Conservation (phyloP, 345 rosid species). For the Eutrema japonicum region DNA sequence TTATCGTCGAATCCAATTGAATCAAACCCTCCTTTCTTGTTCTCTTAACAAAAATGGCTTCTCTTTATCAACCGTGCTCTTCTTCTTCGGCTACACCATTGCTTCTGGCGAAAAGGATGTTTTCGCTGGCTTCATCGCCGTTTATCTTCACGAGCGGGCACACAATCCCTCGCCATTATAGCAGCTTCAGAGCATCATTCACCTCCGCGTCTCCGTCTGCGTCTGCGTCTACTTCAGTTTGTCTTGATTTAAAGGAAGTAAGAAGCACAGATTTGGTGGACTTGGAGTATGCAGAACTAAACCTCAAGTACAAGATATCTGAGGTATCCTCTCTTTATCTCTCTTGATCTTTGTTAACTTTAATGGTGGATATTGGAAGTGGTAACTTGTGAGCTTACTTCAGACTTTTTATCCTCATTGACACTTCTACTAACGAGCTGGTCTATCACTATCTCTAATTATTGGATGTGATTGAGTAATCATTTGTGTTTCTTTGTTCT, state of each 20-base stretch:
- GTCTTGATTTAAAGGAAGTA: conserved; percentile 42
- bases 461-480: conserved; percentile 5
- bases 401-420: neutral
- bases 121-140: conserved; percentile 32
- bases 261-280: conserved; percentile 71
- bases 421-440: conserved; percentile 1
- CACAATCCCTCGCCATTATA: conserved; percentile 28
- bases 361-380: neutral
- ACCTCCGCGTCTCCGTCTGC: conserved; percentile 19
- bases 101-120: conserved; percentile 43
- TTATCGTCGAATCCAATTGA: conserved; percentile 20
- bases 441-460: neutral
- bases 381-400: no score
- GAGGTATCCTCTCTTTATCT: conserved; percentile 49
- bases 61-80: conserved; percentile 31
- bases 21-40: neutral
- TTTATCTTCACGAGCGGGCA: conserved; percentile 29
- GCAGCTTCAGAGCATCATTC: conserved; percentile 30
- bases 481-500: neutral
- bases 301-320: conserved; percentile 60
- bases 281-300: conserved; percentile 78
- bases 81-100: conserved; percentile 39
- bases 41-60: conserved; percentile 39
- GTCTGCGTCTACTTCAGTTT: conserved; percentile 33
- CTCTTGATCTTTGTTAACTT: neutral